phyloP scores from a whole-genome alignment of 495 filamentous ascomycete genomes.

The Chaetomium tenue region DNA sequence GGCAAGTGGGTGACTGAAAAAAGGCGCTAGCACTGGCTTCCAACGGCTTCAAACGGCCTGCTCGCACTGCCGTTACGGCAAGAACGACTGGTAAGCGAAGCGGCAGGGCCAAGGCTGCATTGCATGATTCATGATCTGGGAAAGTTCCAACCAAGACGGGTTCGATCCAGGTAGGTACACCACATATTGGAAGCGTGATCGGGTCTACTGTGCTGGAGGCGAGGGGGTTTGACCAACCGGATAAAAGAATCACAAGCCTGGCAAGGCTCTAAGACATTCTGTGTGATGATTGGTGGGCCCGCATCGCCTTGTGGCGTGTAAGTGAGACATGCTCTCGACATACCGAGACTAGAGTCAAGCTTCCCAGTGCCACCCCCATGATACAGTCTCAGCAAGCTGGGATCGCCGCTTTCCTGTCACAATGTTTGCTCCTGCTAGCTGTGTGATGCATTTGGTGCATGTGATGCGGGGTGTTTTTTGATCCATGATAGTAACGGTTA shows the following conservation, averaged over 20 bases:
- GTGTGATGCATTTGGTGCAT: background rate
- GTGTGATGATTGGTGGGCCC: background rate
- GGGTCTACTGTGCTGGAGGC: slow-evolving; percentile 6
- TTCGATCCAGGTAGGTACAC: background rate
- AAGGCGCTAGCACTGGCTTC: slow-evolving; percentile 1
- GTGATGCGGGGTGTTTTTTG: background rate
- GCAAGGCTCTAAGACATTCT: background rate
- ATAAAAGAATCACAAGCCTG: background rate
- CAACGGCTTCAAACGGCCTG: background rate
- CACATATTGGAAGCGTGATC: background rate
- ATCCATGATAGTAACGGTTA: background rate
- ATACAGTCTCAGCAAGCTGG: background rate
- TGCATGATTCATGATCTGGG: background rate
- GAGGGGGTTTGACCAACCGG: background rate
- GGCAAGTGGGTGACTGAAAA: background rate
- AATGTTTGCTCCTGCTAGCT: background rate
- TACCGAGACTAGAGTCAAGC: background rate
- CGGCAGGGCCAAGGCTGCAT: background rate
- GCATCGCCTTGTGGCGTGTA: background rate
- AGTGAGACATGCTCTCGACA: slow-evolving; percentile 5
- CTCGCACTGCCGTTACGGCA: background rate
- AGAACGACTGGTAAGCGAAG: background rate
- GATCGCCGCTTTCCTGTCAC: background rate
- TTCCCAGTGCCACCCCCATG: background rate
- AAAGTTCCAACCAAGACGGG: background rate